phyloP scores from a whole-genome alignment of 75 land plant species.

The Pinus albicaulis region DNA sequence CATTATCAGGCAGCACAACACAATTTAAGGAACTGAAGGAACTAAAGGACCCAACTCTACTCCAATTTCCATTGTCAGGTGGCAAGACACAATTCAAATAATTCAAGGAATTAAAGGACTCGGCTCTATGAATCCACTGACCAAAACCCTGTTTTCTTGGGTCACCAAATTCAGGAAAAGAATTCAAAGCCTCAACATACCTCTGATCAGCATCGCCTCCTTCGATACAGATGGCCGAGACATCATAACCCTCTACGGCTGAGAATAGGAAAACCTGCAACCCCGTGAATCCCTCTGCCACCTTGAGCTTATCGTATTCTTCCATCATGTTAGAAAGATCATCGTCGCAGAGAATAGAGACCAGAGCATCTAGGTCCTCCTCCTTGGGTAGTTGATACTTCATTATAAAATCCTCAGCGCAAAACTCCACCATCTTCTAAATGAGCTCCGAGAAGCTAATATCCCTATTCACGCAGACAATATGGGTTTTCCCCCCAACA shows the following conservation, averaged over 20 bases:
- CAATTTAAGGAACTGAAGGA: background rate
- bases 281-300: conserved; percentile 21
- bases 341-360: conserved; percentile 47
- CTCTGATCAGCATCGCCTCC: no score
- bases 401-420: conserved; percentile 20
- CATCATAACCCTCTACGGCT: no score
- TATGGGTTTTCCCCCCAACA: conserved; percentile 50
- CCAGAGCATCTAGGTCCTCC: conserved; percentile 51
- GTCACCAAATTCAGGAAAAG: conserved; percentile 18
- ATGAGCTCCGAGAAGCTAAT: conserved; percentile 28
- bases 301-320: conserved; percentile 44
- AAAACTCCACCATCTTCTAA: conserved; percentile 34
- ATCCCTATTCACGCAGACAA: conserved; percentile 34
- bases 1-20: background rate
- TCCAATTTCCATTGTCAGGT: background rate
- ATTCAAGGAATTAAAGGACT: background rate
- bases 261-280: no score
- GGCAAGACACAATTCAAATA: background rate
- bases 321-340: conserved; percentile 58
- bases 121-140: no score
- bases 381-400: conserved; percentile 54
- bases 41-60: background rate
- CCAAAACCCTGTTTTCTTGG: background rate
- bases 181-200: conserved; percentile 7
- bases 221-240: no score